Percentiles rank a stretch among this genome's conserved stretches.
Conservation (phyloP, 148 eudicot genomes). For the Diospyros lotus region DNA sequence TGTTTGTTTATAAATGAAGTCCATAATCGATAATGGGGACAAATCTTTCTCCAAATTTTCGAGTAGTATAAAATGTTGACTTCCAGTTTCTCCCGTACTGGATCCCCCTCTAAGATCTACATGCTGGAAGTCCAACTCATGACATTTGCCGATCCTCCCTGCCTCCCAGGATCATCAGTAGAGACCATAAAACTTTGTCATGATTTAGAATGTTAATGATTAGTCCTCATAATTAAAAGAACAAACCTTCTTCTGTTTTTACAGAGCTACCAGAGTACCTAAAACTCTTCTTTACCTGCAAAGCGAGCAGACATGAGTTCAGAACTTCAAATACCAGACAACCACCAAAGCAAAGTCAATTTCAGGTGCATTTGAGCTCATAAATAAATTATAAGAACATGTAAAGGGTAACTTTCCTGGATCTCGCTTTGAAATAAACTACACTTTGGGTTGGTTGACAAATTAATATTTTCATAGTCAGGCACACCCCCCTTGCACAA, state of each 20-base stretch:
- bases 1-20: constrained; percentile 42
- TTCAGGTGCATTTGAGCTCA: background rate
- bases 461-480: background rate
- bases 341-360: background rate
- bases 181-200: background rate
- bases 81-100: constrained; percentile 9
- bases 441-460: background rate
- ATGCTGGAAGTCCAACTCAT: constrained; percentile 23
- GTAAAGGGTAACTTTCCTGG: constrained; percentile 21
- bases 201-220: background rate
- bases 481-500: background rate
- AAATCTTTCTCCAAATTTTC: constrained; percentile 57
- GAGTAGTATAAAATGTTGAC: constrained; percentile 27
- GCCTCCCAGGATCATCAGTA: constrained; percentile 14
- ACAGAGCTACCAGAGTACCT: background rate
- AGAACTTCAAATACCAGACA: background rate
- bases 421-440: constrained; percentile 5
- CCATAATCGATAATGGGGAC: constrained; percentile 31
- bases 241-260: constrained; percentile 17
- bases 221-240: background rate
- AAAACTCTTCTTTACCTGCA: constrained; percentile 15
- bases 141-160: constrained; percentile 17
- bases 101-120: constrained; percentile 28
- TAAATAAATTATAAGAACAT: background rate
- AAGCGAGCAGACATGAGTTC: constrained; percentile 14